Evolutionary conservation across 225 moss, liverwort and hornwort genomes (phyloP).

Genomic region (Pleurozium schreberi): DNA sequence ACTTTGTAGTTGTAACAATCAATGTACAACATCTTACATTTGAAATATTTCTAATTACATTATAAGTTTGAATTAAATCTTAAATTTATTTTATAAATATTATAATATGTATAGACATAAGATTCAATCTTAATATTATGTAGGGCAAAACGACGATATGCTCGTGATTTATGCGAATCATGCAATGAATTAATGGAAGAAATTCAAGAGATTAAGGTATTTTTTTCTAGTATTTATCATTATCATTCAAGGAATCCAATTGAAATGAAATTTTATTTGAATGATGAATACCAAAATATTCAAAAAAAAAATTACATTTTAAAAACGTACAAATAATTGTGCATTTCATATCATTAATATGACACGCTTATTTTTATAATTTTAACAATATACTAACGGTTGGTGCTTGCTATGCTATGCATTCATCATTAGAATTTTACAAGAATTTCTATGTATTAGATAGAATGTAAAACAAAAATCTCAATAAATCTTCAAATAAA

Average conservation of each 20-base stretch:
- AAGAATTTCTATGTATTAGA: too few relatives aligned
- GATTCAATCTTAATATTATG: background rate
- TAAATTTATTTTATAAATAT: too few relatives aligned
- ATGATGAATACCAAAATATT: background rate
- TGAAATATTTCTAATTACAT: background rate
- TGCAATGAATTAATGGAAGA: slow-evolving; percentile 44
- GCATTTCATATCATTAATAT: background rate
- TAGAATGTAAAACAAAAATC: too few relatives aligned
- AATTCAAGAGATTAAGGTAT: slow-evolving; percentile 49
- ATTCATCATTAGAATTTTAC: too few relatives aligned
- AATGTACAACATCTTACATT: background rate
- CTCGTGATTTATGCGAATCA: slow-evolving; percentile 41
- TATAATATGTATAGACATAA: too few relatives aligned
- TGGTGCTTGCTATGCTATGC: too few relatives aligned
- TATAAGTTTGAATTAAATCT: too few relatives aligned
- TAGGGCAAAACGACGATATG: slow-evolving; percentile 36
- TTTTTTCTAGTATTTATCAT: too few relatives aligned
- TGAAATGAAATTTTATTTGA: background rate
- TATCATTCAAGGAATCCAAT: too few relatives aligned
- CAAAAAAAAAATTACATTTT: background rate
- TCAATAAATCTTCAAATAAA: too few relatives aligned
- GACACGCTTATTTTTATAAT: too few relatives aligned
- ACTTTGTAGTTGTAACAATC: background rate
- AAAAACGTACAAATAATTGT: background rate
- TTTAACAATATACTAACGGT: too few relatives aligned